Conservation (phyloP, 2,329 filamentous ascomycete species). For the Verticillium tricorpus region DNA sequence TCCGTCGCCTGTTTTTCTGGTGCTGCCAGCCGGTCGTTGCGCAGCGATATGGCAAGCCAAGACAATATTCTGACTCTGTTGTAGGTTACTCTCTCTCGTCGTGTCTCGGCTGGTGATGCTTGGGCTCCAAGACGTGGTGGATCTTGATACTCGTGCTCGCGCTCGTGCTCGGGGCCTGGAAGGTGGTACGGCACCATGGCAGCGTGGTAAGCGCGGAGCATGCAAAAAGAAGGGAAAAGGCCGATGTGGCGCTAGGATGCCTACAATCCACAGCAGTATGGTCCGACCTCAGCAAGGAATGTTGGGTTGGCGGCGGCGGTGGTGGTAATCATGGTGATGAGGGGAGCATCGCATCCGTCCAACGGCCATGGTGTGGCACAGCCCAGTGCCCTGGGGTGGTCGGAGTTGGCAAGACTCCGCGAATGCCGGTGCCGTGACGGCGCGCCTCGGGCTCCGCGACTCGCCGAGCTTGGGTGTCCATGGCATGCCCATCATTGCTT, state of each 20-base stretch:
- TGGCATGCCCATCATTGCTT: too few species aligned
- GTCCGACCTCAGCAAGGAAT: neutral
- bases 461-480: neutral
- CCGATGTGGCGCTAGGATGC: neutral
- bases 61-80: neutral
- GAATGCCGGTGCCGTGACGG: neutral
- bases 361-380: neutral
- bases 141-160: neutral
- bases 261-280: neutral
- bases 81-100: neutral
- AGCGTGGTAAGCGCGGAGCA: neutral
- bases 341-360: neutral
- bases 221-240: neutral
- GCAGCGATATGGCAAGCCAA: neutral
- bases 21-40: neutral
- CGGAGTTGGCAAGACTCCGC: neutral
- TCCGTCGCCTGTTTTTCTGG: neutral
- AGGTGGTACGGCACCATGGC: neutral
- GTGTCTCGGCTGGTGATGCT: neutral
- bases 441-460: neutral
- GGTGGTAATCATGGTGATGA: neutral
- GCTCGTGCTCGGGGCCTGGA: neutral
- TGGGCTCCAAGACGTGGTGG: neutral
- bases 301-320: neutral
- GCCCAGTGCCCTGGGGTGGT: neutral